Evolutionary conservation across 192 early-diverging fungal genomes (phyloP).

Genomic region (Phycomyces blakesleeanus): DNA sequence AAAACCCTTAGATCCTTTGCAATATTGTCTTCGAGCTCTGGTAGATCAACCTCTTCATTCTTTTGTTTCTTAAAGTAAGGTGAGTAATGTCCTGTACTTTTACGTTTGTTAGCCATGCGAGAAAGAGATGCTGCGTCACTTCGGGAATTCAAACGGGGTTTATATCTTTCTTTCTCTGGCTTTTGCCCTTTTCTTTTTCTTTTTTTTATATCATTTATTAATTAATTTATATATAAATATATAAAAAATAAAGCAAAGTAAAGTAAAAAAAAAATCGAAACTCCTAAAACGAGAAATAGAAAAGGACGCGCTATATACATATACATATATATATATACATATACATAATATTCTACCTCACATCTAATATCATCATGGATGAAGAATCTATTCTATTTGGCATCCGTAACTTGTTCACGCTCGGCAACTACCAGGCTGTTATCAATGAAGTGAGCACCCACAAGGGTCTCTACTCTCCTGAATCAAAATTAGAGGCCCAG

Average conservation of each 20-base stretch:
- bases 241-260: too few species aligned
- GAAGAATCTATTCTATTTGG: conserved; percentile 59
- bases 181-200: too few species aligned
- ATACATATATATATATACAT: neutral
- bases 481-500: conserved; percentile 53
- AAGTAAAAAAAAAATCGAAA: neutral
- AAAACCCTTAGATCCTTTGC: conserved; percentile 52
- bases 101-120: neutral
- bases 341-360: conserved; percentile 2
- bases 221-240: too few species aligned
- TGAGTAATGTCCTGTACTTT: neutral
- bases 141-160: neutral
- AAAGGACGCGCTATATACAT: neutral
- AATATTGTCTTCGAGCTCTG: conserved; percentile 31
- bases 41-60: conserved; percentile 16
- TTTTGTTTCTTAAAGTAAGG: conserved; percentile 19
- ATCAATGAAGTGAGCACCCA: conserved; percentile 59
- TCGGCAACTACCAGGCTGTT: conserved; percentile 70
- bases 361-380: conserved; percentile 35
- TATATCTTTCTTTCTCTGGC: neutral
- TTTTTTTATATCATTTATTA: too few species aligned
- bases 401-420: conserved; percentile 66
- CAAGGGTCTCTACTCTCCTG: conserved; percentile 29
- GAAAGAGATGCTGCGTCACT: neutral
- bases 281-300: neutral